Percentiles rank a stretch among this genome's conserved stretches.
Conservation (phyloP, 768 basidiomycete species). For the Suillus fuscotomentosus region DNA sequence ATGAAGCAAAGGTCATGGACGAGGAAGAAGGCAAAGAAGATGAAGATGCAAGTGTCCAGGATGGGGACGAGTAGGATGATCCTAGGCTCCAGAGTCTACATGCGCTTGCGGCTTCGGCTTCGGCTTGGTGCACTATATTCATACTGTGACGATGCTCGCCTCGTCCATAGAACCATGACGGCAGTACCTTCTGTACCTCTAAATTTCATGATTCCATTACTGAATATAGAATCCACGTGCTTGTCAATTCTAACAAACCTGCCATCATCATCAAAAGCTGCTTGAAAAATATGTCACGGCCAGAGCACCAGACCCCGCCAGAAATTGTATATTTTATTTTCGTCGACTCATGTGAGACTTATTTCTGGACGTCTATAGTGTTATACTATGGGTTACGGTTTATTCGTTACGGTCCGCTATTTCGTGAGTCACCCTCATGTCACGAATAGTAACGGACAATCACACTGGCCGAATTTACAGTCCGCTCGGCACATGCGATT, state of each 20-base stretch:
- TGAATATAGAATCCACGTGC: not conserved
- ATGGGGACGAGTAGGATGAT: constrained; percentile 14
- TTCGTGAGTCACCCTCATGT: no score
- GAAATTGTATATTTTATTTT: constrained; percentile 67
- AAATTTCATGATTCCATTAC: not conserved
- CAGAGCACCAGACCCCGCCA: constrained; percentile 83
- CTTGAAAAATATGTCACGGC: constrained; percentile 69
- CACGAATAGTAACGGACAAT: no score
- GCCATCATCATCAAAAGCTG: constrained; percentile 1
- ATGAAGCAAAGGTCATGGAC: constrained; percentile 1
- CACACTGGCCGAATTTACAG: no score
- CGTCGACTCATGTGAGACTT: not conserved
- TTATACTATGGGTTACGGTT: no score
- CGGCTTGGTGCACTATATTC: not conserved
- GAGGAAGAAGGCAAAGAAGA: constrained; percentile 3
- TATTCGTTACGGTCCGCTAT: no score
- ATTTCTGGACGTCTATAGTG: constrained; percentile 1
- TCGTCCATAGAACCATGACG: not conserved
- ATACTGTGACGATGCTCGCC: not conserved
- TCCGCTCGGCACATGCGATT: no score
- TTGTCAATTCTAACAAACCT: not conserved
- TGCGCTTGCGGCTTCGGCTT: not conserved
- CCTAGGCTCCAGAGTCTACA: not conserved
- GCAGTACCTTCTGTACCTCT: not conserved
- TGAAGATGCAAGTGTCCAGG: constrained; percentile 14